These are phyloP conservation scores for Penicillium mononematosum DNA, from an alignment of 495 filamentous ascomycete species.

Conservation along the genomic window DNA sequence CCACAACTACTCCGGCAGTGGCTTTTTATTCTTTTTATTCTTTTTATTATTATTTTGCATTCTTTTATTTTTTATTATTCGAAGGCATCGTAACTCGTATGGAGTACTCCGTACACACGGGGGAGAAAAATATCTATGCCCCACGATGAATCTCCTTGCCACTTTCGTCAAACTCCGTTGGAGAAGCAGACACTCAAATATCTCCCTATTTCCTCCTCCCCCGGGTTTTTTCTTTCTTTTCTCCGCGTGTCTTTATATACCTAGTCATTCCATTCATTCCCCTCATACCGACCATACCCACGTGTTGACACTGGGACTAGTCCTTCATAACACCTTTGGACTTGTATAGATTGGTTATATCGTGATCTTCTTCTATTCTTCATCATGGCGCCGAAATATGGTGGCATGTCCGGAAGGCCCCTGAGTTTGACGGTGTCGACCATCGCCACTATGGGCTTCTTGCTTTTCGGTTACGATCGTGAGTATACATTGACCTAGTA, in stretches of 20 bases:
- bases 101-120: constrained; percentile 14
- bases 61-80: not conserved
- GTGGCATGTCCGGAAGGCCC: constrained; percentile 63
- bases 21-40: not conserved
- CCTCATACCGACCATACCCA: not conserved
- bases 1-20: constrained; percentile 1
- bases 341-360: constrained; percentile 7
- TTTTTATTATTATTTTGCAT: not conserved
- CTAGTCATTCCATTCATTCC: constrained; percentile 8
- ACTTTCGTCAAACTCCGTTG: constrained; percentile 16
- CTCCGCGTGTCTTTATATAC: constrained; percentile 16
- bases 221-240: constrained; percentile 17
- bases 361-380: constrained; percentile 2
- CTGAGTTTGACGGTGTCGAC: constrained; percentile 63
- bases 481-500: constrained; percentile 16
- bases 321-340: constrained; percentile 2
- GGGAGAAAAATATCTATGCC: constrained; percentile 18
- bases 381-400: constrained; percentile 46
- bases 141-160: constrained; percentile 28
- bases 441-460: constrained; percentile 70
- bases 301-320: constrained; percentile 10
- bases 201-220: constrained; percentile 22
- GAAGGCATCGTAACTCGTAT: not conserved
- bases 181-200: constrained; percentile 26
- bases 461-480: constrained; percentile 68